Conservation (phyloP, 2,329 filamentous ascomycete species). For the Claviceps pusilla region DNA sequence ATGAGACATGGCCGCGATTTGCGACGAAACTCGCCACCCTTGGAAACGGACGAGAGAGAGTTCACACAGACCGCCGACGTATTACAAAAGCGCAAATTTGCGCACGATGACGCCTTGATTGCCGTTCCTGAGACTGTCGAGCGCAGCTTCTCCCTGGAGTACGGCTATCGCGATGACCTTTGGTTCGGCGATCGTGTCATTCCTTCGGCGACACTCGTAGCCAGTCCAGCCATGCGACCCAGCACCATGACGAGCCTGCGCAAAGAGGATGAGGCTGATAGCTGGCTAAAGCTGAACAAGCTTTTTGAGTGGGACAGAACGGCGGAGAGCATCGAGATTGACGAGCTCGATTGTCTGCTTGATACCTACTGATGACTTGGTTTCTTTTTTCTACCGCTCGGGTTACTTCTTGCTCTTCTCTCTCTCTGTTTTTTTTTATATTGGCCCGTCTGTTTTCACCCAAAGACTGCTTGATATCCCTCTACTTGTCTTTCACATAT, state of each 20-base stretch:
- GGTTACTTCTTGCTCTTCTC: too few relatives aligned
- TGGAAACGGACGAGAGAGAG: constrained; percentile 90
- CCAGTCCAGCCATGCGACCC: constrained; percentile 38
- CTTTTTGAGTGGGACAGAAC: constrained; percentile 48
- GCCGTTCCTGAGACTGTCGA: constrained; percentile 15
- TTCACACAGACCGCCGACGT: constrained; percentile 91
- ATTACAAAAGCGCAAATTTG: constrained; percentile 51
- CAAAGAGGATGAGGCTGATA: constrained; percentile 25
- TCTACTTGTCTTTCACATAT: constrained; percentile 2
- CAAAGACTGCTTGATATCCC: not conserved
- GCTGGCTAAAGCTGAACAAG: constrained; percentile 26
- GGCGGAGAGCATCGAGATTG: constrained; percentile 79
- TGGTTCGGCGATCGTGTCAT: constrained; percentile 32
- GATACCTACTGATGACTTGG: constrained; percentile 45
- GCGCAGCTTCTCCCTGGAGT: constrained; percentile 18
- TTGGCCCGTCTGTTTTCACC: not conserved
- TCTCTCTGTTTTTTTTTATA: not conserved
- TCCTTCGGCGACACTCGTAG: constrained; percentile 29
- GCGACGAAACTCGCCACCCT: constrained; percentile 67
- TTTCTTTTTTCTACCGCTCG: not conserved
- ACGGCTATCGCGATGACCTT: constrained; percentile 30
- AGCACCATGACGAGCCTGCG: constrained; percentile 15
- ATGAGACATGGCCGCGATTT: constrained; percentile 24
- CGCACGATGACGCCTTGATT: constrained; percentile 23
- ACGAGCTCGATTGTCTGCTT: constrained; percentile 81